Base-by-base conservation (phyloP, 306 rosid species). In the Inga leiocalycina region DNA sequence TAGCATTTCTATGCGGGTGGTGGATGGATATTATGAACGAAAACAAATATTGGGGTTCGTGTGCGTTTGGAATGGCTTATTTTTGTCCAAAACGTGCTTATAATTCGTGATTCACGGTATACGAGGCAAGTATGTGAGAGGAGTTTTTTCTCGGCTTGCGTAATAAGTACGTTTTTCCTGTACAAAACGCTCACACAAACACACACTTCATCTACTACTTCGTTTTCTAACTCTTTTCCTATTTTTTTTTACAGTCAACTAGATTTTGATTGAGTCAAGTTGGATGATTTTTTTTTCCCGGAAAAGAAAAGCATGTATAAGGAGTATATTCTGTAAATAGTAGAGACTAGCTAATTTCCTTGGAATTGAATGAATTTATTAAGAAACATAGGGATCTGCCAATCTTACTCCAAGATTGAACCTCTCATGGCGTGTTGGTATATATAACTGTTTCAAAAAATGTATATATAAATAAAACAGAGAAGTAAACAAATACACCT, bases 1-100 rank as follows among this genome's bases (percentile, higher is more conserved):
- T 85, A 80, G 48, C 78, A 82, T 79, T 89, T 70, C 66, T 71
- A 79, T 49, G 80, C 71, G 81, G 70, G 79, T 81, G 70, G 79
- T 81, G 85, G 88, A 32, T 86, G 49, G 39, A 34, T 22, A 24
- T 22, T 10, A 75, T 78, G 52, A 61, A 3, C 3, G 37, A 62
- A 81, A 75, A 65, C 82, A 56, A 61, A 84, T 84, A 19, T 6
- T 54, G 71, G 65, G 75, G 76, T 79, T 89, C n/a, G n/a, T n/a
- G n/a, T n/a, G n/a, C n/a, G n/a, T n/a, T n/a, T n/a, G n/a, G n/a
- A n/a, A n/a, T n/a, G n/a, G n/a, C n/a, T n/a, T n/a, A n/a, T n/a
- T n/a, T n/a, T n/a, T n/a, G n/a, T n/a, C n/a, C n/a, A n/a, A n/a
- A n/a, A n/a, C n/a, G n/a, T n/a, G n/a, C n/a, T n/a, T n/a, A n/a